Conservation (phyloP, 2,329 filamentous ascomycete species). For the Epichloe baconii region DNA sequence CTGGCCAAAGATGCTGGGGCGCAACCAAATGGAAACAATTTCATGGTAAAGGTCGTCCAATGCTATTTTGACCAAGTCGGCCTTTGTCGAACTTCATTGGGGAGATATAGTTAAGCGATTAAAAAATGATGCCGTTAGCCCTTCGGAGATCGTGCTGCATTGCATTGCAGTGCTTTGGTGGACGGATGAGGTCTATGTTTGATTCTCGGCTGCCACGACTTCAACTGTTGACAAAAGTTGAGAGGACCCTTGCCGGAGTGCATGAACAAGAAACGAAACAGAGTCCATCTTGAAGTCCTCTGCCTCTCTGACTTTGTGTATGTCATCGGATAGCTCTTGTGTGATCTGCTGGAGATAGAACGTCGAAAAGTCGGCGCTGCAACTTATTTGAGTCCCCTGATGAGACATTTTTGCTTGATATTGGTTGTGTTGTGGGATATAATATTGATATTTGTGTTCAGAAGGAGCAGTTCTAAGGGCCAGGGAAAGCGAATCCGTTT, state of each 20-base stretch:
- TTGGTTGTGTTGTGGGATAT: neutral
- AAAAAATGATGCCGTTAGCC: no score
- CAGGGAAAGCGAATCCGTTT: no score
- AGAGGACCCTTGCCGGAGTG: conserved; percentile 52
- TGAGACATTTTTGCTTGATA: neutral
- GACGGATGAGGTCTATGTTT: no score
- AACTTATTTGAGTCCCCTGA: neutral
- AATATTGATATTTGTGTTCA: neutral
- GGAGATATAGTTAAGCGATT: no score
- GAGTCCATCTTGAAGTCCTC: conserved; percentile 57
- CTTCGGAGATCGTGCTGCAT: no score
- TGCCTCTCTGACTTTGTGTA: conserved; percentile 54
- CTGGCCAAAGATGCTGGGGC: no score
- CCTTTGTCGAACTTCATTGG: no score
- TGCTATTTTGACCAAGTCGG: no score
- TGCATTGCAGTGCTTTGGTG: no score
- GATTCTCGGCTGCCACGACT: conserved; percentile 24
- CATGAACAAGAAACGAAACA: conserved; percentile 51
- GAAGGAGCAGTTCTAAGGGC: neutral
- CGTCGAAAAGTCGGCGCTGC: conserved; percentile 37
- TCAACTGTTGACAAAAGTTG: conserved; percentile 31
- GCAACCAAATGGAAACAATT: no score
- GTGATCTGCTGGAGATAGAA: conserved; percentile 60
- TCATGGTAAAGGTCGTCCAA: no score
- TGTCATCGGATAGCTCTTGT: conserved; percentile 58